Percentiles rank a stretch among this genome's conserved stretches.
phyloP scores from a whole-genome alignment of 148 eudicot genomes.

The Persicaria maculosa region DNA sequence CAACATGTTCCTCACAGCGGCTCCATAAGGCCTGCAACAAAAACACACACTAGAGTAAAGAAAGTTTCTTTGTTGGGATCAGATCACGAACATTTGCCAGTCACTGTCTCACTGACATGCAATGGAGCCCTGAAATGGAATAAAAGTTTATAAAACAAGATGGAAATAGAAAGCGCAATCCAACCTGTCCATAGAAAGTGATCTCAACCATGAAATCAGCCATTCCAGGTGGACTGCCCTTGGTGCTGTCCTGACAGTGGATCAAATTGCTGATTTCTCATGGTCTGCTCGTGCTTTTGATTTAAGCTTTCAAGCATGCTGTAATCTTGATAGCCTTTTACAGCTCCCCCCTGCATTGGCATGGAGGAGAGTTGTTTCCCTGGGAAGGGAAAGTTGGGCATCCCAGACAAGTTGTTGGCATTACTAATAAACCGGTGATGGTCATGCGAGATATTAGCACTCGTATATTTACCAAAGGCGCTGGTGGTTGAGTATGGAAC shows the following conservation, averaged over 20 bases:
- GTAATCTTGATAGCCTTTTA: slow-evolving; percentile 26
- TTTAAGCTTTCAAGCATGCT: slow-evolving; percentile 26
- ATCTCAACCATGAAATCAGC: slow-evolving; percentile 42
- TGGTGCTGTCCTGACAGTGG: slow-evolving; percentile 34
- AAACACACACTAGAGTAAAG: not conserved
- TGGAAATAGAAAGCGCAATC: slow-evolving; percentile 23
- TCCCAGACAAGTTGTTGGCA: slow-evolving; percentile 28
- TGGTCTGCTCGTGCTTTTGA: slow-evolving; percentile 22
- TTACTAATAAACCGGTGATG: slow-evolving; percentile 19
- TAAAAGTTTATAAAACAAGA: not conserved
- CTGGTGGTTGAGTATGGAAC: slow-evolving; percentile 7
- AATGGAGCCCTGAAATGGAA: not conserved
- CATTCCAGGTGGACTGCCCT: slow-evolving; percentile 44
- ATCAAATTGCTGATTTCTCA: slow-evolving; percentile 36
- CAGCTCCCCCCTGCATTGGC: slow-evolving; percentile 33
- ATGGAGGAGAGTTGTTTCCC: slow-evolving; percentile 38
- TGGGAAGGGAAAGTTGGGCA: slow-evolving; percentile 45
- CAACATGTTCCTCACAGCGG: slow-evolving; percentile 31
- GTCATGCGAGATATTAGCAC: slow-evolving; percentile 22
- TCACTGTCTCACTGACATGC: not conserved
- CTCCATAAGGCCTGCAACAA: slow-evolving; percentile 28
- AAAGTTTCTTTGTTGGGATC: not conserved
- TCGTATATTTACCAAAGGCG: slow-evolving; percentile 19
- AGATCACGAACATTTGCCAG: not conserved
- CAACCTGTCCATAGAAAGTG: slow-evolving; percentile 15